Base-by-base conservation (phyloP, 2,329 filamentous ascomycete genomes). In the Phialophora chinensis region DNA sequence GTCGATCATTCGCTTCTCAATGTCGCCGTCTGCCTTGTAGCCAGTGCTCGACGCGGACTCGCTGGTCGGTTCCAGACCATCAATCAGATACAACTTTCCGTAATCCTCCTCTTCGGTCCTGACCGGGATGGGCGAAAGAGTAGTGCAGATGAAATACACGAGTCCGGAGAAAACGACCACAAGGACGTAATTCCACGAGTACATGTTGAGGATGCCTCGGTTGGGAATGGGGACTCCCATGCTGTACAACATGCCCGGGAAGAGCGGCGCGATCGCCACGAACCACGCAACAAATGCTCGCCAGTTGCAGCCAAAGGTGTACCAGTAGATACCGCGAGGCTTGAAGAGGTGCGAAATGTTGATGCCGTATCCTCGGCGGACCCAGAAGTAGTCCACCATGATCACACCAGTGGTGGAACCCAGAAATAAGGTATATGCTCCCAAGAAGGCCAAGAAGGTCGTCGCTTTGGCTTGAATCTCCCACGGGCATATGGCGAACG, bases 281-380 rank as follows among this genome's bases (percentile, higher is more conserved):
- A 89, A 61, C 68, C 89, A 88, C 0, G 87, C 84, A 1, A 84
- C 76, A 1, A 86, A 77, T n/a, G 87, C 87, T 11, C 87, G 82
- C 85, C 85, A 88, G 70, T 89, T 90, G 56, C 81, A 78, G 1
- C 86, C 85, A 44, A 71, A 73, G 35, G 35, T 25, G 27, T 68
- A 71, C 52, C 67, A 60, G 54, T 71, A 71, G 17, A 64, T 65
- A 7, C 68, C 69, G 23, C 27, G 62, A 14, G 66, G 67, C 42
- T 71, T 61, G 60, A 69, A 71, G 7, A 71, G 65, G 31, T 57
- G 66, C 11, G 66, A 62, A 38, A 70, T 65, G 53, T 69, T 62
- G 55, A 63, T 55, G 12, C 57, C 57, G 7, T 52, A 53, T n/a
- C 65, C 50, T 25, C 68, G 65, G 2, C 71, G 61, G 3, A 73